Percentiles rank a stretch among this genome's conserved stretches.
phyloP scores from a whole-genome alignment of 2,329 filamentous ascomycete species.

The Trichophaea hybrida region DNA sequence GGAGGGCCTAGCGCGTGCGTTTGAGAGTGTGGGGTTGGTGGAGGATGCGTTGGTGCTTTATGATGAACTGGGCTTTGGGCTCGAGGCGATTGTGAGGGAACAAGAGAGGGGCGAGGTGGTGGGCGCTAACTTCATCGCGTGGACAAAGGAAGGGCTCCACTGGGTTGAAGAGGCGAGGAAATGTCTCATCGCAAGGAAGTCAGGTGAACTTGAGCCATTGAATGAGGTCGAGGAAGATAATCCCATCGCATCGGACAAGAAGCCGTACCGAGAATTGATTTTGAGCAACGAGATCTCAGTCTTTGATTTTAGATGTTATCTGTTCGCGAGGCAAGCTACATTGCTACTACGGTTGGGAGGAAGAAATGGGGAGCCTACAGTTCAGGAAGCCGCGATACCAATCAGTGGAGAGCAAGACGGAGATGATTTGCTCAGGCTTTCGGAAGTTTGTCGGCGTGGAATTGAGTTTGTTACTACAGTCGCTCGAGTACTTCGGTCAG shows the following conservation, averaged over 20 bases:
- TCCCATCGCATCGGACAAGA: conserved; percentile 36
- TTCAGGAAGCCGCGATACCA: conserved; percentile 20
- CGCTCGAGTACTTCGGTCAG: conserved; percentile 63
- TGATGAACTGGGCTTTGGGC: conserved; percentile 76
- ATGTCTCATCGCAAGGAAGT: conserved; percentile 19
- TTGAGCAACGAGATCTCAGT: conserved; percentile 88
- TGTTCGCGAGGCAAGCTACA: conserved; percentile 78
- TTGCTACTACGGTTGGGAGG: conserved; percentile 74
- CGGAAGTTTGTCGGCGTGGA: conserved; percentile 70
- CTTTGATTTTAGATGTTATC: conserved; percentile 88
- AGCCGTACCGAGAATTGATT: conserved; percentile 82
- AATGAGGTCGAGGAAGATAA: conserved; percentile 30
- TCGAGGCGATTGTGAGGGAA: conserved; percentile 63
- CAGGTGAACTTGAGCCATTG: conserved; percentile 25
- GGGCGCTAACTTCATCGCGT: conserved; percentile 28
- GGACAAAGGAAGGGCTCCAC: conserved; percentile 26
- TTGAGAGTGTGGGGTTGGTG: conserved; percentile 89
- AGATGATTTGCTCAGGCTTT: conserved; percentile 66
- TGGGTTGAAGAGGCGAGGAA: conserved; percentile 26
- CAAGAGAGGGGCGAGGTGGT: conserved; percentile 45
- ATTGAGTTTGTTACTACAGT: conserved; percentile 72
- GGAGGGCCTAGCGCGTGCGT: conserved; percentile 80
- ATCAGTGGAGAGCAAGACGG: conserved; percentile 39
- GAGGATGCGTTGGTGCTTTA: conserved; percentile 92
- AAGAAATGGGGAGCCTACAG: conserved; percentile 26